phyloP scores from a whole-genome alignment of 2,329 filamentous ascomycete species.

The Neofusicoccum umdonicola region DNA sequence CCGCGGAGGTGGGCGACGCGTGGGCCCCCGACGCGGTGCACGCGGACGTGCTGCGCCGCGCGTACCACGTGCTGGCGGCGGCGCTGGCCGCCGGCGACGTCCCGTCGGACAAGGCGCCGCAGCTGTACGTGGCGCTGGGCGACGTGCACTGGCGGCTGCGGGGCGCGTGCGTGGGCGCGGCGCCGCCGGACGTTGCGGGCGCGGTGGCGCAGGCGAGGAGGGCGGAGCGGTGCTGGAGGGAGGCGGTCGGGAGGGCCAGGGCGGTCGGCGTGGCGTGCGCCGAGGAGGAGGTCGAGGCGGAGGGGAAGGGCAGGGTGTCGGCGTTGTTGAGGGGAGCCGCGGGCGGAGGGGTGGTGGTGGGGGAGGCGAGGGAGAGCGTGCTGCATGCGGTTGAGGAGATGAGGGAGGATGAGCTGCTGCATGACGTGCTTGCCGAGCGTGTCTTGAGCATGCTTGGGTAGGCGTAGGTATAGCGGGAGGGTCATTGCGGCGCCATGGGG shows the following conservation, averaged over 20 bases:
- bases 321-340: not conserved
- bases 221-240: slow-evolving; percentile 1
- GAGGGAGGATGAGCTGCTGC: slow-evolving; percentile 5
- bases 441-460: not conserved
- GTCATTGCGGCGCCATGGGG: no score
- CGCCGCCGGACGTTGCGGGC: not conserved
- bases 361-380: not conserved
- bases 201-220: slow-evolving; percentile 2
- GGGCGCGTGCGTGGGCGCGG: not conserved
- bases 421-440: not conserved
- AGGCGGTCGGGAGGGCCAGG: not conserved
- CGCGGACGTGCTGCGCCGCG: slow-evolving; percentile 24
- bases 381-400: slow-evolving; percentile 6
- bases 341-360: not conserved
- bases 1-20: slow-evolving; percentile 22
- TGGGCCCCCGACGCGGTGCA: slow-evolving; percentile 20
- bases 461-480: not conserved
- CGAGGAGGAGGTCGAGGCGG: slow-evolving; percentile 5
- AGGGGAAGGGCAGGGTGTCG: not conserved
- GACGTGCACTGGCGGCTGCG: slow-evolving; percentile 15
- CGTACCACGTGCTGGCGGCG: not conserved
- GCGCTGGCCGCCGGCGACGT: not conserved
- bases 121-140: slow-evolving; percentile 1
- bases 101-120: not conserved
- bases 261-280: slow-evolving; percentile 2